Base-by-base conservation (phyloP, 2,329 filamentous ascomycete genomes). In the Stagonosporopsis tanaceti region DNA sequence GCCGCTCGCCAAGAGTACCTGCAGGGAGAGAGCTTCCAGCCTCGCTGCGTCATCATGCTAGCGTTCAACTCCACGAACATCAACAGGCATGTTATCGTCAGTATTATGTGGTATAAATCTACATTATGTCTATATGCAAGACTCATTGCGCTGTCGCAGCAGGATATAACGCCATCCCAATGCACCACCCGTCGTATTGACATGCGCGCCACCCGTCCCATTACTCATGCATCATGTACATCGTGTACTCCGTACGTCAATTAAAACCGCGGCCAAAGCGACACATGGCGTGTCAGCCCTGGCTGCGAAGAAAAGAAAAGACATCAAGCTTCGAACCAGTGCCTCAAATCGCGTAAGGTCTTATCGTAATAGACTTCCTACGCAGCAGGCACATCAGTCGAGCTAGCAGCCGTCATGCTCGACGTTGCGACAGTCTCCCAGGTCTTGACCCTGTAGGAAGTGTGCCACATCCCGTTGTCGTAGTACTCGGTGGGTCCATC, bases 401-500 rank as follows among this genome's bases (percentile, higher is more conserved):
- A 50, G 32, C 50, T 61, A 17, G 51, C 47, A 51, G 46, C n/a
- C 17, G 9, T 17, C 22, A 14, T 14, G 27, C 22, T 27, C 22
- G 22, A 15, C 20, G 28, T 47, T 17, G 54, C 65, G 22, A 47
- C 61, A 14, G 59, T 48, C 41, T 60, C 62, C 35, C 69, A 74
- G 8, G 68, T 72, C 60, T 77, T 77, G 57, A 78, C 60, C 0
- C 67, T 64, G 59, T 81, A 81, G 22, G 58, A 68, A 6, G 79
- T 81, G 57, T 80, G 78, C 78, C 78, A 81, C 65, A 77, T 62
- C n/a, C 79, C 79, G 48, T 78, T 65, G 54, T 80, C 79, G 54
- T 80, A 81, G 67, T 77, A 80, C 32, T 72, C 63, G 2, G 73
- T 76, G 8, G 75, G 66, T 8, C 54, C 65, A 7, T 62, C 59